Evolutionary conservation across 2,329 filamentous ascomycete genomes (phyloP).

Genomic region (Mycosphaerella sp.): DNA sequence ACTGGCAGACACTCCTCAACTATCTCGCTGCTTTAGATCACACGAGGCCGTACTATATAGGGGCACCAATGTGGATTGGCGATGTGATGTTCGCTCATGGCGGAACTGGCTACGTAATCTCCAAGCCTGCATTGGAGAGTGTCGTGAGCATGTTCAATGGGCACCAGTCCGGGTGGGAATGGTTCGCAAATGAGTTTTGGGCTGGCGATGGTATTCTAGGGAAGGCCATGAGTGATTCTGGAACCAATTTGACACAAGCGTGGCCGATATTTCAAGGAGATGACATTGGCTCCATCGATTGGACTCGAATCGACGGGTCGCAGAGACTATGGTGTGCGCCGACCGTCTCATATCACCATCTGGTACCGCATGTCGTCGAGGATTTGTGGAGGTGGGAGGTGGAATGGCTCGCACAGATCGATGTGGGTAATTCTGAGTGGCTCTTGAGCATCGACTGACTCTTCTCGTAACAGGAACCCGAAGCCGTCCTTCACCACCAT

Average conservation of each 20-base stretch:
- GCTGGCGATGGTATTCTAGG: slow-evolving; percentile 30
- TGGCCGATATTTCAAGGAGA: slow-evolving; percentile 29
- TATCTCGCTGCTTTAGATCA: slow-evolving; percentile 37
- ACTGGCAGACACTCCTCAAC: slow-evolving; percentile 44
- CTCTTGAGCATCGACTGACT: not conserved
- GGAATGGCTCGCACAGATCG: slow-evolving; percentile 18
- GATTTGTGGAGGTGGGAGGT: slow-evolving; percentile 26
- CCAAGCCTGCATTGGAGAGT: slow-evolving; percentile 34
- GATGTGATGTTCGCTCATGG: slow-evolving; percentile 36
- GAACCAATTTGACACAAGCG: slow-evolving; percentile 19
- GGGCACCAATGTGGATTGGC: slow-evolving; percentile 35
- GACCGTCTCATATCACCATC: slow-evolving; percentile 24
- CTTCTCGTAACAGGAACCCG: not conserved
- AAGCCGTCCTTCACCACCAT: slow-evolving; percentile 17
- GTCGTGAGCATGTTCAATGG: slow-evolving; percentile 35
- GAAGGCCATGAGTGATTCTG: slow-evolving; percentile 24
- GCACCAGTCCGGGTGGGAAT: slow-evolving; percentile 32
- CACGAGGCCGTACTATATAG: slow-evolving; percentile 39
- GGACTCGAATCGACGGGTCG: slow-evolving; percentile 14
- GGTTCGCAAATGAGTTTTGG: slow-evolving; percentile 25
- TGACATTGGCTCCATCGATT: slow-evolving; percentile 23
- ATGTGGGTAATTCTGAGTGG: slow-evolving; percentile 7
- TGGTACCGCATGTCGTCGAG: slow-evolving; percentile 19
- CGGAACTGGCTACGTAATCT: slow-evolving; percentile 38
- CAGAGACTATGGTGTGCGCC: slow-evolving; percentile 27